These are phyloP conservation scores for Paxillus involutus DNA, from an alignment of 768 basidiomycete species.

Conservation along the genomic window DNA sequence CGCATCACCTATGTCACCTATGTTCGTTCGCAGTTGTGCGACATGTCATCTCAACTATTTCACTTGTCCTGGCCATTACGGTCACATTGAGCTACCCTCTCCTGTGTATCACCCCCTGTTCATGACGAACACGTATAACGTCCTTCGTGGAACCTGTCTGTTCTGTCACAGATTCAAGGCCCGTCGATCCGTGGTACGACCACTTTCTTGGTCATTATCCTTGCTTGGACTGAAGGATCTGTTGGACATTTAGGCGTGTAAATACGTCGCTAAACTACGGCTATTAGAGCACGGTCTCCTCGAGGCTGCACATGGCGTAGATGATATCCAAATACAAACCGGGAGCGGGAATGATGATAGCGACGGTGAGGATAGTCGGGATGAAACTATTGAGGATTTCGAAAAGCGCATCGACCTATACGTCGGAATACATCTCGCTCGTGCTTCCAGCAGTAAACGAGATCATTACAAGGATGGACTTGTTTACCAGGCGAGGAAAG, in stretches of 20 bases:
- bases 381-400: slow-evolving; percentile 64
- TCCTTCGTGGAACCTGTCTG: slow-evolving; percentile 85
- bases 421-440: slow-evolving; percentile 50
- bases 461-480: slow-evolving; percentile 88
- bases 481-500: slow-evolving; percentile 86
- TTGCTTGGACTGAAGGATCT: slow-evolving; percentile 6
- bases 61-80: slow-evolving; percentile 96
- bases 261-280: slow-evolving; percentile 83
- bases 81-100: slow-evolving; percentile 93
- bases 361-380: slow-evolving; percentile 43
- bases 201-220: slow-evolving; percentile 10
- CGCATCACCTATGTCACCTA: slow-evolving; percentile 4
- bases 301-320: slow-evolving; percentile 75
- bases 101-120: slow-evolving; percentile 97
- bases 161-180: slow-evolving; percentile 94
- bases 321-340: slow-evolving; percentile 56
- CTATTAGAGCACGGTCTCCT: slow-evolving; percentile 89
- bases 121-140: slow-evolving; percentile 85
- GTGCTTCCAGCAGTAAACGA: slow-evolving; percentile 55
- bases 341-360: slow-evolving; percentile 31
- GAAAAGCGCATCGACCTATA: slow-evolving; percentile 63
- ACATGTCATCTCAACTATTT: slow-evolving; percentile 93
- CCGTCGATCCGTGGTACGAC: slow-evolving; percentile 64
- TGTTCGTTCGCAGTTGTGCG: slow-evolving; percentile 61
- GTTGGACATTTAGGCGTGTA: slow-evolving; percentile 55